Evolutionary conservation across 805 yeast species (phyloP).

Genomic region (Spathaspora girioi): DNA sequence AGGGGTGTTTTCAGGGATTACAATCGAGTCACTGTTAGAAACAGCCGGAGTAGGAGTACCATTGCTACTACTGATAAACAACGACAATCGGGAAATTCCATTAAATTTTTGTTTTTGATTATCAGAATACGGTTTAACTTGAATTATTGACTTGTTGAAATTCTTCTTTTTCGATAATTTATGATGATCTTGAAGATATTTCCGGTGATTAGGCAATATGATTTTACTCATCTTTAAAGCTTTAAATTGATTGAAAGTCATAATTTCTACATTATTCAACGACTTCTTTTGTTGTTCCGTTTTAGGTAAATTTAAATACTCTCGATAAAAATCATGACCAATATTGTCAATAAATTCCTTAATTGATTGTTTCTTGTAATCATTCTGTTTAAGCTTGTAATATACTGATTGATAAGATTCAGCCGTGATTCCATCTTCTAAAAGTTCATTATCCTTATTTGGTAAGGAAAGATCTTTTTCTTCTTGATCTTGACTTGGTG

Average conservation of each 20-base stretch:
- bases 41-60: neutral
- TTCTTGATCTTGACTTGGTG: neutral
- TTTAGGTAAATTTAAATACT: conserved; percentile 5
- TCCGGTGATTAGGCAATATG: conserved; percentile 30
- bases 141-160: conserved; percentile 27
- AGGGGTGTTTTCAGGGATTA: conserved; percentile 44
- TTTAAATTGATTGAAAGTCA: conserved; percentile 25
- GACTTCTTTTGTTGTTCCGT: conserved; percentile 2
- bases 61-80: conserved; percentile 35
- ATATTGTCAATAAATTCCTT: conserved; percentile 19
- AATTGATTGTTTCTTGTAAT: conserved; percentile 38
- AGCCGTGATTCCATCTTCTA: conserved; percentile 36
- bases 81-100: conserved; percentile 69
- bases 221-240: conserved; percentile 26
- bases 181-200: conserved; percentile 31
- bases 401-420: conserved; percentile 54
- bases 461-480: conserved; percentile 15
- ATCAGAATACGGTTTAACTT: conserved; percentile 59
- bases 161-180: conserved; percentile 18
- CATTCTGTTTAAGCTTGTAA: conserved; percentile 42
- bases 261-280: conserved; percentile 13
- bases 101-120: conserved; percentile 53
- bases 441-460: conserved; percentile 43
- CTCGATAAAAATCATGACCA: conserved; percentile 16
- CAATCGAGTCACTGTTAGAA: conserved; percentile 7